Percentiles rank a stretch among this genome's conserved stretches.
phyloP scores from a whole-genome alignment of 352 stramenopile genomes.

The Phytophthora crassamura region DNA sequence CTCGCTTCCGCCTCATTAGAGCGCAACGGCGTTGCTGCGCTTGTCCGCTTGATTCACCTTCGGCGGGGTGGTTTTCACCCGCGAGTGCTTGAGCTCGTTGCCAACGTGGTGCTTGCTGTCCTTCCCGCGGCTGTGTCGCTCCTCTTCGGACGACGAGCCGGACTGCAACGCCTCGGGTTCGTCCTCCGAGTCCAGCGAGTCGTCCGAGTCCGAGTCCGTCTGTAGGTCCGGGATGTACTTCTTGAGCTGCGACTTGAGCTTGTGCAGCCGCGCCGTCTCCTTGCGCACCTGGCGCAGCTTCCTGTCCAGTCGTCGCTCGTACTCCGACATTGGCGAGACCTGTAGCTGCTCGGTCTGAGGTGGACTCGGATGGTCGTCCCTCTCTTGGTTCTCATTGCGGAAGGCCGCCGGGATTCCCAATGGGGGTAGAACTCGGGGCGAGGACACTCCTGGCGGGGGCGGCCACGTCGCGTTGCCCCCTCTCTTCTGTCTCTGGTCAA shows the following conservation, averaged over 20 bases:
- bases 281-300: constrained; percentile 55
- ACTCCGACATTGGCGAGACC: constrained; percentile 37
- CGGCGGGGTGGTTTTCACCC: constrained; percentile 7
- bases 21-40: neutral
- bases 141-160: constrained; percentile 14
- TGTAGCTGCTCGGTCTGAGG: constrained; percentile 18
- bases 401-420: constrained; percentile 26
- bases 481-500: constrained; percentile 20
- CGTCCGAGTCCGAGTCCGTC: constrained; percentile 48
- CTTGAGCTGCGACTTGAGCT: constrained; percentile 51
- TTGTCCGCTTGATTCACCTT: constrained; percentile 15
- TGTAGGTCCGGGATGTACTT: constrained; percentile 59
- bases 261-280: constrained; percentile 45
- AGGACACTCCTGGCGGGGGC: constrained; percentile 23
- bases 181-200: constrained; percentile 47
- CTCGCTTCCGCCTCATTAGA: constrained; percentile 6
- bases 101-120: constrained; percentile 16
- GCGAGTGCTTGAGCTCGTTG: constrained; percentile 17
- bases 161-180: constrained; percentile 27
- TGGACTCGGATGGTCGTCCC: neutral
- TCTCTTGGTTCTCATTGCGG: constrained; percentile 2
- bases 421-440: constrained; percentile 34
- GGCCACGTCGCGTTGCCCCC: constrained; percentile 34
- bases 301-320: constrained; percentile 50
- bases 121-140: constrained; percentile 21